Base-by-base conservation (phyloP, 2,329 filamentous ascomycete species). In the Raffaelea albimanens region DNA sequence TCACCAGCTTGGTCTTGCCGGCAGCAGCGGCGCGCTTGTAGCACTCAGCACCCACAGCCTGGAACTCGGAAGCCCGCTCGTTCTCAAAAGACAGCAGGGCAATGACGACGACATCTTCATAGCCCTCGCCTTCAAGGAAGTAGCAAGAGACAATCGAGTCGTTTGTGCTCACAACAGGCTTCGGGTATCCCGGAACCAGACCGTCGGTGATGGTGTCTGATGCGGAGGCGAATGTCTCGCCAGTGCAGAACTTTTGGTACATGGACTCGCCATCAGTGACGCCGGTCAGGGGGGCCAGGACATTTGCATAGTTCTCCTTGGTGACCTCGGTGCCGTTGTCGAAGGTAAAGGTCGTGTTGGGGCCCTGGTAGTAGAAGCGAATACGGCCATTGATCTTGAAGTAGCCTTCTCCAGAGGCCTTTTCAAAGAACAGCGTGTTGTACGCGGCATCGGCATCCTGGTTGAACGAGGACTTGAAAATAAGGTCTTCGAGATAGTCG, bases 1-100 rank as follows among this genome's bases (percentile, higher is more conserved):
- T 64, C 11, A 83, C 71, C 0, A 83, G 69, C 59, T 77, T 78
- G 41, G 69, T 78, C 63, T 79, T 81, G 48, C 72, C 73, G 1
- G 67, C 68, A 10, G 66, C 64, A 0, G 60, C 52, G 10, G 63
- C 63, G n/a, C 61, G 48, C 40, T 61, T 58, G 42, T 68, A 61
- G 48, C 67, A 66, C 21, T 63, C 55, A 33, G 56, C 55, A 36
- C 56, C 55, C 0, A 64, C 60, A 5, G 57, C 51, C 41, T 69
- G 61, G 50, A 68, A 70, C 47, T 56, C 53, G 33, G 54, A 42
- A 1, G 58, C 49, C 40, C 52, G 56, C 7, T 55, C 51, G 23
- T 55, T 51, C 44, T 51, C 50, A 38, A 61, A 61, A 44, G 62
- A 31, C 50, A 57, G 29, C 20, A 62, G 22, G 1, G 59, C 52